Conservation (phyloP, 2,329 filamentous ascomycete species). For the Esteya vermicola region DNA sequence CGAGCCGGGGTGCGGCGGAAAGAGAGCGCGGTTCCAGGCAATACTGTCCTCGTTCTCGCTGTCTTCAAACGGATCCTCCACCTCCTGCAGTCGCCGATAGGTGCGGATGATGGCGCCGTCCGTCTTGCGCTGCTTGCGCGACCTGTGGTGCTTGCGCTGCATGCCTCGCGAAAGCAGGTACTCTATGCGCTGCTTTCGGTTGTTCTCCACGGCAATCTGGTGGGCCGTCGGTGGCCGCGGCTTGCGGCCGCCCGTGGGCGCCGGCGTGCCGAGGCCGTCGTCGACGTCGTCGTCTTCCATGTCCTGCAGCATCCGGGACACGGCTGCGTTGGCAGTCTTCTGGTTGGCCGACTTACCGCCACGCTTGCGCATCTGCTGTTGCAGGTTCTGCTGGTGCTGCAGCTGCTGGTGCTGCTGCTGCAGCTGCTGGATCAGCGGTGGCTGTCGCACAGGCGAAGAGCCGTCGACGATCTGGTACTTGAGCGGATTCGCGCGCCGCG, state of each 20-base stretch:
- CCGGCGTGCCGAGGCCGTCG: slow-evolving; percentile 1
- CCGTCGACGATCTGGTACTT: slow-evolving; percentile 48
- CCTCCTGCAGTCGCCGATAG: slow-evolving; percentile 45
- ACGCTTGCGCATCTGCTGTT: slow-evolving; percentile 2
- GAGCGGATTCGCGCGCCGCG: slow-evolving; percentile 35
- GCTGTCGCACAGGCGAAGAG: slow-evolving; percentile 41
- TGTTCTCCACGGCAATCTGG: slow-evolving; percentile 67
- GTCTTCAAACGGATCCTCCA: slow-evolving; percentile 42
- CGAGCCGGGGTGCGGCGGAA: slow-evolving; percentile 8
- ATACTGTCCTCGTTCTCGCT: slow-evolving; percentile 43
- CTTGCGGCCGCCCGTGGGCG: slow-evolving; percentile 28
- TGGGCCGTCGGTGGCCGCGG: slow-evolving; percentile 67
- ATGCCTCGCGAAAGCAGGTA: slow-evolving; percentile 67
- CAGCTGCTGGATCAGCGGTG: slow-evolving; percentile 9
- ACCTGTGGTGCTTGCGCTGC: slow-evolving; percentile 48
- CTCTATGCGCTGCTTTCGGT: slow-evolving; percentile 66
- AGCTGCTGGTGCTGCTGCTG: slow-evolving; percentile 18
- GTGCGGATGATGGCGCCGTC: slow-evolving; percentile 56
- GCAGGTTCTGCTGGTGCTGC: slow-evolving; percentile 18
- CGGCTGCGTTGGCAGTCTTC: background rate
- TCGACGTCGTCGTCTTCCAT: slow-evolving; percentile 7
- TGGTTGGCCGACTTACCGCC: background rate
- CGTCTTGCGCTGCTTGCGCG: slow-evolving; percentile 44
- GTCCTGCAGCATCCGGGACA: background rate
- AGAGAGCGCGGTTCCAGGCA: slow-evolving; percentile 13